Conservation (phyloP, 495 filamentous ascomycete species). For the Sabuloglossum arenarium region DNA sequence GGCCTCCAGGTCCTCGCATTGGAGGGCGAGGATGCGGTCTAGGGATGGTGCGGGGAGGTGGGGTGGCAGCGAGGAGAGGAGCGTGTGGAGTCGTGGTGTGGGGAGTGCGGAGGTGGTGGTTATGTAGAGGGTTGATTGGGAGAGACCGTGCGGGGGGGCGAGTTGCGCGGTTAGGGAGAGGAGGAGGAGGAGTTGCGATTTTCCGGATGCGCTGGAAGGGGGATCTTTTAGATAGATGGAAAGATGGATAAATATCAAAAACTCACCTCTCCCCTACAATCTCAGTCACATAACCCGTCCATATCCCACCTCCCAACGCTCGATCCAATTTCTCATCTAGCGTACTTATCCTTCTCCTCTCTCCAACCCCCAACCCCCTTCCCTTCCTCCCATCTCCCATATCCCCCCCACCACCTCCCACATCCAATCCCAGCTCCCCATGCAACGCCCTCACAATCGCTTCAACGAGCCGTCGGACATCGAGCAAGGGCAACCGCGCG, state of each 20-base stretch:
- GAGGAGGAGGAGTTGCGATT: slow-evolving; percentile 80
- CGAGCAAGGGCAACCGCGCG: slow-evolving; percentile 59
- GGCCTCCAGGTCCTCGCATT: slow-evolving; percentile 77
- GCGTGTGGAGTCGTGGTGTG: slow-evolving; percentile 58
- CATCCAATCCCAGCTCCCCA: slow-evolving; percentile 30
- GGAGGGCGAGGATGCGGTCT: slow-evolving; percentile 47
- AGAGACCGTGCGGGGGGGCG: slow-evolving; percentile 44
- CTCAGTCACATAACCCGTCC: slow-evolving; percentile 65
- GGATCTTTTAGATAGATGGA: neutral
- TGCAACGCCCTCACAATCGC: slow-evolving; percentile 47
- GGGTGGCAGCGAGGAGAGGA: slow-evolving; percentile 42
- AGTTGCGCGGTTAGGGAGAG: slow-evolving; percentile 71
- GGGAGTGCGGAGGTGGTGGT: slow-evolving; percentile 80
- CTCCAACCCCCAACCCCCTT: slow-evolving; percentile 19
- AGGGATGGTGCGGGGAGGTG: slow-evolving; percentile 23
- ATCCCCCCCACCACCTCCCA: neutral
- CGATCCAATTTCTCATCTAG: slow-evolving; percentile 53
- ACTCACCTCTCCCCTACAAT: slow-evolving; percentile 69
- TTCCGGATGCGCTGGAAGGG: slow-evolving; percentile 54
- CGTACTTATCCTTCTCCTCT: slow-evolving; percentile 49
- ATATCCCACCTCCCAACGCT: slow-evolving; percentile 68
- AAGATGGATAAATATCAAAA: neutral
- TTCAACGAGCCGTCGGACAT: slow-evolving; percentile 46
- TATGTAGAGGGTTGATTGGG: slow-evolving; percentile 59
- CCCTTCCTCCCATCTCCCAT: slow-evolving; percentile 10